These are phyloP conservation scores for Umbilicus rupestris DNA, from an alignment of 164 flowering plant genomes.

Conservation along the genomic window DNA sequence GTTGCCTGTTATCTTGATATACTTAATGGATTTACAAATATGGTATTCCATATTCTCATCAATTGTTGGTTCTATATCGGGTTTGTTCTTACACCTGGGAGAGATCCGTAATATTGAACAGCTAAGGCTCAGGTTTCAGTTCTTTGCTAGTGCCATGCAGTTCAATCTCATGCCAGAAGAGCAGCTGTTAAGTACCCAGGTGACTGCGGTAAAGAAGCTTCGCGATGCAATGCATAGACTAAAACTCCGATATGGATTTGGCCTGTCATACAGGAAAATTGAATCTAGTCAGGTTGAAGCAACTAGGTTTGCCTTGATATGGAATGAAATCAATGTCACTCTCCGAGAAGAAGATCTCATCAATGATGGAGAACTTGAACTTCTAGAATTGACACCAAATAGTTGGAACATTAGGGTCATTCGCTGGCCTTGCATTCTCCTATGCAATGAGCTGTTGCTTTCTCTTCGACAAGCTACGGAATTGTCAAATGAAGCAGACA, in stretches of 20 bases:
- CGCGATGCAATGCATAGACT: constrained; percentile 56
- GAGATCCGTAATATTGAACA: constrained; percentile 76
- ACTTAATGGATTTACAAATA: constrained; percentile 76
- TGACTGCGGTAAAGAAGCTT: constrained; percentile 46
- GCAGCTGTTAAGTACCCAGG: constrained; percentile 23
- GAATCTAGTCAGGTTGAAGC: constrained; percentile 81
- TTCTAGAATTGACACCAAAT: constrained; percentile 65
- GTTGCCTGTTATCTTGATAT: constrained; percentile 74
- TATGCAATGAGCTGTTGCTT: constrained; percentile 81
- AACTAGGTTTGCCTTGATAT: constrained; percentile 61
- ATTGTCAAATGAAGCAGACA: constrained; percentile 39
- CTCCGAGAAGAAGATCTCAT: constrained; percentile 85
- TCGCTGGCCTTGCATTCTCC: constrained; percentile 90
- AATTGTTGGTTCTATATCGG: constrained; percentile 55
- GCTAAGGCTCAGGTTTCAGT: constrained; percentile 82
- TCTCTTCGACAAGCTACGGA: constrained; percentile 79
- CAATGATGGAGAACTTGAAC: constrained; percentile 71
- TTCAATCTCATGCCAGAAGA: constrained; percentile 89
- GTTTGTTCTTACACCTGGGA: constrained; percentile 79
- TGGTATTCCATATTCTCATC: constrained; percentile 84
- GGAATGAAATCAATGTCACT: constrained; percentile 72
- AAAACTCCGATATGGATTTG: constrained; percentile 79
- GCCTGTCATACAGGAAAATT: constrained; percentile 58
- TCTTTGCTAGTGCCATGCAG: constrained; percentile 87
- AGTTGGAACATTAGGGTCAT: constrained; percentile 79